Evolutionary conservation across 495 filamentous ascomycete species (phyloP).

Genomic region (Annulohypoxylon maeteangense): DNA sequence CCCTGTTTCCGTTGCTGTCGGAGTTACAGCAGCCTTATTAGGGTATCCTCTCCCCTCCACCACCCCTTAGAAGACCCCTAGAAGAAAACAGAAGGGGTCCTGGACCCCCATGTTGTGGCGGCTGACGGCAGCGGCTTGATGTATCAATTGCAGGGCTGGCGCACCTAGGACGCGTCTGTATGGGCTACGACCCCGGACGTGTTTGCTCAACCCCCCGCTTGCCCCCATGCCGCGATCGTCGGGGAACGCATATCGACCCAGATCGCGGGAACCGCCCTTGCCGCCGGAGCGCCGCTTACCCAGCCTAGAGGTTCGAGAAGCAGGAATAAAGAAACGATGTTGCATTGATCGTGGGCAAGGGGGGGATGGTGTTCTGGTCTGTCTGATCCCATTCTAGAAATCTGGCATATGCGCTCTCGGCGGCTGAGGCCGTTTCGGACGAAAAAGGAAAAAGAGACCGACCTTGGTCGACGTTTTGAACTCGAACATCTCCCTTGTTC

Average conservation of each 20-base stretch:
- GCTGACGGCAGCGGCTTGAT: conserved; percentile 34
- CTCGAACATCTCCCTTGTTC: conserved; percentile 24
- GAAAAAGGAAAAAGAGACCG: conserved; percentile 3
- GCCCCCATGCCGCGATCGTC: conserved; percentile 38
- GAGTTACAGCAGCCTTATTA: conserved; percentile 41
- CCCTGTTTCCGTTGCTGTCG: conserved; percentile 28
- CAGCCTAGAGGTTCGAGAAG: conserved; percentile 16
- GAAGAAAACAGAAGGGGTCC: not conserved
- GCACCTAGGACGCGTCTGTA: conserved; percentile 33
- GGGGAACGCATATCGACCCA: conserved; percentile 36
- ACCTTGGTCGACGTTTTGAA: conserved; percentile 16
- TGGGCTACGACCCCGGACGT: conserved; percentile 37
- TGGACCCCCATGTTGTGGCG: conserved; percentile 43
- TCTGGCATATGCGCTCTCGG: conserved; percentile 5
- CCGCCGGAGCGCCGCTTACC: conserved; percentile 32
- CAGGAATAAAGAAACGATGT: conserved; percentile 17
- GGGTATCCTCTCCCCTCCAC: conserved; percentile 21
- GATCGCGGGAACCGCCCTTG: conserved; percentile 41
- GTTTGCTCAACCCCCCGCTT: conserved; percentile 30
- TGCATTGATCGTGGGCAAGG: conserved; percentile 24
- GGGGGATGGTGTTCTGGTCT: conserved; percentile 3
- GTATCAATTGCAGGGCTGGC: conserved; percentile 38
- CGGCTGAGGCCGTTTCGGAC: not conserved
- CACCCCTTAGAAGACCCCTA: conserved; percentile 12
- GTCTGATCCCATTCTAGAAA: conserved; percentile 14